Percentiles rank a stretch among this genome's conserved stretches.
phyloP scores from a whole-genome alignment of 768 basidiomycete species.

The Kondoa malvinella region DNA sequence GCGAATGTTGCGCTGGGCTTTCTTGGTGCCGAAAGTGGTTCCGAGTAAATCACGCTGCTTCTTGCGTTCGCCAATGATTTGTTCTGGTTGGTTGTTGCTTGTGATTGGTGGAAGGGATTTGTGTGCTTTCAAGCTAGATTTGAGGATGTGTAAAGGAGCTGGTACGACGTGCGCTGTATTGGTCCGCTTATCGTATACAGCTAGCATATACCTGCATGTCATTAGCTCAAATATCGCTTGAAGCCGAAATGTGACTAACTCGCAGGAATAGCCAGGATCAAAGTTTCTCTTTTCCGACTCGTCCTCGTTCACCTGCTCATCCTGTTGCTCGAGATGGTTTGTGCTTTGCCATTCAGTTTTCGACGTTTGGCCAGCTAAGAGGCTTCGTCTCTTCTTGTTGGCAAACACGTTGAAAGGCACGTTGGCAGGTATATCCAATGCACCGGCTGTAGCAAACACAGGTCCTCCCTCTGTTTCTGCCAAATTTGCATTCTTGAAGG shows the following conservation, averaged over 20 bases:
- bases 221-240: constrained; percentile 26
- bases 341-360: constrained; percentile 38
- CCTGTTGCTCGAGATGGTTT: constrained; percentile 70
- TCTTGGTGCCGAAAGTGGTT: constrained; percentile 86
- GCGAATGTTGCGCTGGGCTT: constrained; percentile 68
- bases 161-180: constrained; percentile 8
- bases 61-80: background rate
- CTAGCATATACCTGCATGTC: constrained; percentile 5
- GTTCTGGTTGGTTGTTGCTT: background rate
- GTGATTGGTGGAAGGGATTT: constrained; percentile 11
- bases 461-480: background rate
- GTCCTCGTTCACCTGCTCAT: constrained; percentile 49
- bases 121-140: constrained; percentile 12
- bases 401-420: background rate
- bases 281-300: constrained; percentile 33
- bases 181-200: constrained; percentile 16
- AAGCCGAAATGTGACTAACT: constrained; percentile 67
- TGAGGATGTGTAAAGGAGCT: constrained; percentile 17
- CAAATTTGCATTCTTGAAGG: background rate
- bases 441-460: background rate
- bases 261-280: constrained; percentile 39
- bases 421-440: background rate
- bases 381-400: background rate
- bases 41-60: constrained; percentile 39
- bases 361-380: background rate